These are phyloP conservation scores for Fusarium cicatricum DNA, from an alignment of 2,329 filamentous ascomycete species.

Conservation along the genomic window DNA sequence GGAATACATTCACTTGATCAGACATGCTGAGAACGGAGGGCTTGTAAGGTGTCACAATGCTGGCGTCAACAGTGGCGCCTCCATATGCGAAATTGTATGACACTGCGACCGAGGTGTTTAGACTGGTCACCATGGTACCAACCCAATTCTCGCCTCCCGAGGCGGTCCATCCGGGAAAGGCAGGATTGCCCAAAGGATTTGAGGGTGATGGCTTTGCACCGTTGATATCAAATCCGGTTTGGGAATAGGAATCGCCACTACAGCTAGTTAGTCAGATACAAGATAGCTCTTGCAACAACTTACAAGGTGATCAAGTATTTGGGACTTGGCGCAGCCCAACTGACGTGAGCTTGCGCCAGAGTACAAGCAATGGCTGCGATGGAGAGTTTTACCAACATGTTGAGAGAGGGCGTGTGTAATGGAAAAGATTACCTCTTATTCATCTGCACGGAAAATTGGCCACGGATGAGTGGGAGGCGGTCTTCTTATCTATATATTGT, in stretches of 20 bases:
- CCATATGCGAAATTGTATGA: slow-evolving; percentile 64
- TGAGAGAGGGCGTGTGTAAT: neutral
- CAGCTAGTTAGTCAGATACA: neutral
- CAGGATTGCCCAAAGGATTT: slow-evolving; percentile 70
- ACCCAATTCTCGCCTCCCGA: slow-evolving; percentile 62
- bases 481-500: neutral
- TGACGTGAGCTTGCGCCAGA: neutral
- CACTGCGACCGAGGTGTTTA: slow-evolving; percentile 54
- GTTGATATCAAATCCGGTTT: slow-evolving; percentile 61
- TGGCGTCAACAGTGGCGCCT: slow-evolving; percentile 61
- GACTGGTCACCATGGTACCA: slow-evolving; percentile 55
- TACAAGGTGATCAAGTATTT: slow-evolving; percentile 37
- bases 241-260: slow-evolving; percentile 47
- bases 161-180: slow-evolving; percentile 60
- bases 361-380: slow-evolving; percentile 6
- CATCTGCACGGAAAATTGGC: neutral
- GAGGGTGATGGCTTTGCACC: slow-evolving; percentile 58
- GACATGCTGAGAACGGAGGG: slow-evolving; percentile 51
- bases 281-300: neutral
- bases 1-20: slow-evolving; percentile 43
- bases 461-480: neutral
- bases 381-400: slow-evolving; percentile 7
- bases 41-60: slow-evolving; percentile 60
- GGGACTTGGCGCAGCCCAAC: slow-evolving; percentile 5
- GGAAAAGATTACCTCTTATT: neutral